These are phyloP conservation scores for Euphorbia schlechtendalii DNA, from an alignment of 441 rosid species.

Conservation along the genomic window DNA sequence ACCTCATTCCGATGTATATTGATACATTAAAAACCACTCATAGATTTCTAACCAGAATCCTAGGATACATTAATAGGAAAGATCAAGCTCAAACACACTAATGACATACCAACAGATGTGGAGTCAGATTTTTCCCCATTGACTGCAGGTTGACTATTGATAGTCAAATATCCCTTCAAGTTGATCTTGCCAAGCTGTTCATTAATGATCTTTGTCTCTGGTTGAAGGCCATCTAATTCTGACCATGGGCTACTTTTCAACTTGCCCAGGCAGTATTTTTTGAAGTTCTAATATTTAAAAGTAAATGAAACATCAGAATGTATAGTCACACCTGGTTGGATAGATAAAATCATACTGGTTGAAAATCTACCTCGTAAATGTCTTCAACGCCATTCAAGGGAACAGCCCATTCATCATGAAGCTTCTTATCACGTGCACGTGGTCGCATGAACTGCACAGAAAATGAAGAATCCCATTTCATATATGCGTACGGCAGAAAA, in stretches of 20 bases:
- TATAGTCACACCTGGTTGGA: constrained; percentile 1
- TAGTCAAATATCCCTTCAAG: constrained; percentile 80
- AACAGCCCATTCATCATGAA: constrained; percentile 75
- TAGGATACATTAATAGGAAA: background rate
- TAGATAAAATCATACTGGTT: background rate
- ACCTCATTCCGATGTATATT: background rate
- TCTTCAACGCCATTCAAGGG: constrained; percentile 67
- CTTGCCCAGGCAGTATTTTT: constrained; percentile 71
- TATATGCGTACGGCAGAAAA: no score
- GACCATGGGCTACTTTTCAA: constrained; percentile 92
- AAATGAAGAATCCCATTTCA: constrained; percentile 9
- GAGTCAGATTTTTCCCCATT: constrained; percentile 80
- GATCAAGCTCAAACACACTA: background rate
- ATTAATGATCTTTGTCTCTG: constrained; percentile 85
- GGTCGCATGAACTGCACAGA: constrained; percentile 72
- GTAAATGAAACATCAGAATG: constrained; percentile 8
- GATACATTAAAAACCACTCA: background rate
- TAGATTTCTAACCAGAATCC: background rate
- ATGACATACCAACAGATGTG: constrained; percentile 62
- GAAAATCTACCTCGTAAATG: constrained; percentile 57
- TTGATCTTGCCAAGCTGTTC: constrained; percentile 79
- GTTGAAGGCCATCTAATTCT: constrained; percentile 82
- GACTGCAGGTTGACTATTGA: constrained; percentile 96
- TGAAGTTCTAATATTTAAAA: constrained; percentile 57
- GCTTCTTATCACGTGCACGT: constrained; percentile 84